These are phyloP conservation scores for Allomyces macrogynus DNA, from an alignment of 192 early-diverging fungal genomes.

Conservation along the genomic window DNA sequence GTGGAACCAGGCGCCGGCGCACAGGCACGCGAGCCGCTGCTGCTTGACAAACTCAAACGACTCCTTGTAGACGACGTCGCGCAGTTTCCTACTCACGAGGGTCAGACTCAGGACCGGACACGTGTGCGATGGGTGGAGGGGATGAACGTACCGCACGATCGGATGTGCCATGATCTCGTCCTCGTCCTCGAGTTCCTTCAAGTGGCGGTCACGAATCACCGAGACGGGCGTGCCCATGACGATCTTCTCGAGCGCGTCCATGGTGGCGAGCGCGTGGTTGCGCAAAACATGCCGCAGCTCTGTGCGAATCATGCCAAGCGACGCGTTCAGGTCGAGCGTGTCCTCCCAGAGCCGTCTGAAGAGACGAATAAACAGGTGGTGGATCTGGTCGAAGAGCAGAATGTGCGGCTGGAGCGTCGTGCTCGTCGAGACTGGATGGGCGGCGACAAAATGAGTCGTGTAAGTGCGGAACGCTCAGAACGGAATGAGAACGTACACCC, in stretches of 20 bases:
- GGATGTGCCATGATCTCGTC: constrained; percentile 16
- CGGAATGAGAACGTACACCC: constrained; percentile 26
- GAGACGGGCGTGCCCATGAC: constrained; percentile 40
- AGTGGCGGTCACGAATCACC: constrained; percentile 36
- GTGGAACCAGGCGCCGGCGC: constrained; percentile 49
- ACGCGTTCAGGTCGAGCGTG: constrained; percentile 35
- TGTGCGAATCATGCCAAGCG: constrained; percentile 35
- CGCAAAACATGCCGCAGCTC: constrained; percentile 30
- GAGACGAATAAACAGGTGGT: constrained; percentile 23
- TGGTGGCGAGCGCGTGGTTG: constrained; percentile 9
- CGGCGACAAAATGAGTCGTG: not conserved
- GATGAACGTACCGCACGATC: not conserved
- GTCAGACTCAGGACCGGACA: no score
- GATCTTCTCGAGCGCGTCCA: constrained; percentile 30
- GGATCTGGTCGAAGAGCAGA: constrained; percentile 33
- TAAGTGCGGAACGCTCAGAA: constrained; percentile 3
- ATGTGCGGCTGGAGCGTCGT: constrained; percentile 42
- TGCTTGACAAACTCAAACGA: constrained; percentile 49
- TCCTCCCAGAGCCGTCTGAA: constrained; percentile 43
- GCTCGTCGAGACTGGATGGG: constrained; percentile 19
- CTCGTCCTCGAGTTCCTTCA: constrained; percentile 46
- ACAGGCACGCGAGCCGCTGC: constrained; percentile 39
- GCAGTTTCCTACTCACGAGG: constrained; percentile 30
- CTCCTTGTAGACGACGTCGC: constrained; percentile 37
- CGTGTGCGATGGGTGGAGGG: not conserved